Evolutionary conservation across 768 basidiomycete species (phyloP), one percentile per base, ranked within the genome.

Genomic region (Boletus bicolor): DNA sequence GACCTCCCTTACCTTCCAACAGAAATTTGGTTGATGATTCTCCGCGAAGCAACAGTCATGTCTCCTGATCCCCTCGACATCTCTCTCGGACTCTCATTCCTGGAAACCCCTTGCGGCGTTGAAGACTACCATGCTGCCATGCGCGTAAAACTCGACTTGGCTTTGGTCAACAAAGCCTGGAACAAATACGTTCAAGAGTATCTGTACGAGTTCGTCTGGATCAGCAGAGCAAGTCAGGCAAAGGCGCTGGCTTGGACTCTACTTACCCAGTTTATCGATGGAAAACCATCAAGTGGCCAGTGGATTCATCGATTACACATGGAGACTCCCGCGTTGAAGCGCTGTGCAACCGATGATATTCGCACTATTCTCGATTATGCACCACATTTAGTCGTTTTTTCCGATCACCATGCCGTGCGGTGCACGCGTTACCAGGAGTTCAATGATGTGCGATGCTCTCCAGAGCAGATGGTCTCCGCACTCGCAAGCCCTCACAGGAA

Each of bases 131-230:
- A 74, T 35, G 53, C 68, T 2, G 63, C 71, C 54, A 81, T 87
- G 77, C 65, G 62, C 11, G 70, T 72, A 57, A 87, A 87, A 64
- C 71, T 73, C 24, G 69, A 70, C 49, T 66, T 87, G 26, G 73
- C 82, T 7, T 73, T 79, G 44, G 86, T 90, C 6, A 82, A 71
- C 65, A 75, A 77, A 42, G 69, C 74, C 9, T 90, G 84, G 82
- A 74, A 82, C 63, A 73, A 65, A 36, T 74, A 81, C 49, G 72
- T 77, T 4, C 82, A 82, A 61, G 78, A 79, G 52, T 77, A 81
- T 42, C 68, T 89, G 17, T 89, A 79, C 70, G 84, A 88, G 64
- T 83, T 81, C 66, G 78, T 89, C 37, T 89, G 88, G 88, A 82
- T 90, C 62, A 76, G 75, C 49, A 73, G 79, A 37, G 79, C 80